Base-by-base conservation (phyloP, 768 basidiomycete species). In the Boletellus sp. region DNA sequence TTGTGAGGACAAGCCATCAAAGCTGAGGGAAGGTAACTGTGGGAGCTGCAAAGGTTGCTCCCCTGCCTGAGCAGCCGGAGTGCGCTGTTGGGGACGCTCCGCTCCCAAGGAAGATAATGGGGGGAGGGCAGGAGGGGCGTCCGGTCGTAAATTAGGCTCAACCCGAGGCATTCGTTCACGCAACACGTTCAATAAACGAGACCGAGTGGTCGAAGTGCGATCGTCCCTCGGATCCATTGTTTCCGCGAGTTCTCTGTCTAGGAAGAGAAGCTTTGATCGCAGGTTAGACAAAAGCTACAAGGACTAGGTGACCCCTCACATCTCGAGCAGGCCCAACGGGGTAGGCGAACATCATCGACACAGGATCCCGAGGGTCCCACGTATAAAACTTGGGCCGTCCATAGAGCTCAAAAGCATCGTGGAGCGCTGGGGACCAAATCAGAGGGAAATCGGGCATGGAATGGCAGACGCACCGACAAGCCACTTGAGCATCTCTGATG, bases 301-400 rank as follows among this genome's bases (percentile, higher is more conserved):
- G 28, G 20, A 48, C 34, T 26, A 34, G 38, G 19, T 48, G 28
- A 49, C 35, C 16, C 74, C 89, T 56, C 63, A 95, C 94, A 64
- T 93, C 87, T 68, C 83, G 86, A 51, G 80, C 72, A 4, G 86
- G 81, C 1, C 92, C 94, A 42, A 90, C 83, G 7, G 95, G 94
- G 65, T 97, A 96, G 0, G 84, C 92, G 67, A 94, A 98, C 85
- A 97, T 94, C 68, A 95, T 77, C 10, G 90, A 91, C 8, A 67
- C 64, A 0, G 83, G 79, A 64, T 95, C 84, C 13, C 87, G 79
- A 45, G 90, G 90, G 60, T 98, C 90, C 91, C 92, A 97, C 23
- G 81, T 85, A 72, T 94, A 96, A 20, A 75, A 70, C 20, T 81
- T 78, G 5, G 94, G 93, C 41, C 95, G 79, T 28, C 96, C 95